A percentile compares a stretch with the other conserved stretches of the same genome.
Conservation (phyloP, 2,329 filamentous ascomycete species). For the Aphanocladium album region DNA sequence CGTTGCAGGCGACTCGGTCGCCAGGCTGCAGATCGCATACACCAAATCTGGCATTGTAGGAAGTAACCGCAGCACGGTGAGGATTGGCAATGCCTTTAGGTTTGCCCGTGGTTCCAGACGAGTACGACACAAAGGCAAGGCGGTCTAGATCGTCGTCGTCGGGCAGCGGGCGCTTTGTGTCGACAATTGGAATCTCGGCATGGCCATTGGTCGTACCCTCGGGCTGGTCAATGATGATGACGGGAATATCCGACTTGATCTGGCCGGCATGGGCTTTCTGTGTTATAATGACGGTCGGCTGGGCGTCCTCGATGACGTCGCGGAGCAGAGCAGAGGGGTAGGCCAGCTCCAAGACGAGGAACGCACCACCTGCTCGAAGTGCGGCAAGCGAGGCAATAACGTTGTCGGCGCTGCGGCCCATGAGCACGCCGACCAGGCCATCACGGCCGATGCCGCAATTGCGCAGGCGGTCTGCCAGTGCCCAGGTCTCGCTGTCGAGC, state of each 20-base stretch:
- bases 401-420: constrained; percentile 72
- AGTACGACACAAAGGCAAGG: constrained; percentile 76
- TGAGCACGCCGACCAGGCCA: constrained; percentile 67
- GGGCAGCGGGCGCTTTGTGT: constrained; percentile 48
- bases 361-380: constrained; percentile 74
- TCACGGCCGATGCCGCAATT: constrained; percentile 66
- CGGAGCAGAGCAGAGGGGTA: constrained; percentile 69
- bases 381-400: constrained; percentile 73
- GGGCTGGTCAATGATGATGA: constrained; percentile 59
- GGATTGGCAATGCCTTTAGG: constrained; percentile 82
- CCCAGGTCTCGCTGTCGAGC: constrained; percentile 61
- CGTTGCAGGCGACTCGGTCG: constrained; percentile 80
- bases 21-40: constrained; percentile 65
- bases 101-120: constrained; percentile 70
- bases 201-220: constrained; percentile 24
- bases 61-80: constrained; percentile 67
- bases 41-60: constrained; percentile 67
- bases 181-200: constrained; percentile 22
- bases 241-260: constrained; percentile 57
- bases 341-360: constrained; percentile 73
- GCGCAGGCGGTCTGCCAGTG: constrained; percentile 60
- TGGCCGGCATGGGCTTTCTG: constrained; percentile 58
- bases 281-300: constrained; percentile 66
- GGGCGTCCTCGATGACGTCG: constrained; percentile 72
- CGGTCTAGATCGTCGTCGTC: constrained; percentile 65